phyloP scores from a whole-genome alignment of 148 eudicot genomes.

The Fagopyrum esculentum region DNA sequence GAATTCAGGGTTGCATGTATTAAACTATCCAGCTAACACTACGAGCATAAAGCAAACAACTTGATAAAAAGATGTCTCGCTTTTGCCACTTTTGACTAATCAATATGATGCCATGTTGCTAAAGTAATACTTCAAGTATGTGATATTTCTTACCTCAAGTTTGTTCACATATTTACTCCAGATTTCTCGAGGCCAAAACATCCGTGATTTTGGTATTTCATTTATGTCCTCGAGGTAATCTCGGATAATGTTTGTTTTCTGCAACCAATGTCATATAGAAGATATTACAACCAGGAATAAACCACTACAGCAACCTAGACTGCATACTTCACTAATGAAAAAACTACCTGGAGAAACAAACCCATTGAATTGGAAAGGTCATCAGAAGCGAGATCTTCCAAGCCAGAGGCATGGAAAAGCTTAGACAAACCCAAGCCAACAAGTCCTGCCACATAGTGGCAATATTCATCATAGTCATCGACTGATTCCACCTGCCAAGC shows the following conservation, averaged over 20 bases:
- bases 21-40: not conserved
- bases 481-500: slow-evolving; percentile 6
- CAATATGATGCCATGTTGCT: not conserved
- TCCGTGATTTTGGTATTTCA: slow-evolving; percentile 91
- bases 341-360: slow-evolving; percentile 87
- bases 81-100: slow-evolving; percentile 3
- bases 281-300: not conserved
- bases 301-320: slow-evolving; percentile 1
- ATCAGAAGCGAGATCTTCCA: slow-evolving; percentile 63
- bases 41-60: not conserved
- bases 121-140: not conserved
- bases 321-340: not conserved
- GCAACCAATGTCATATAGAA: slow-evolving; percentile 22
- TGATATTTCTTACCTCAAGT: slow-evolving; percentile 58
- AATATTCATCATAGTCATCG: slow-evolving; percentile 9
- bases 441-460: slow-evolving; percentile 40
- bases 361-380: slow-evolving; percentile 84
- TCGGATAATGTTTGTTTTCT: slow-evolving; percentile 92
- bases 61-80: not conserved
- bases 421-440: slow-evolving; percentile 89
- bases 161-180: slow-evolving; percentile 89
- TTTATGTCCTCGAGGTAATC: slow-evolving; percentile 95
- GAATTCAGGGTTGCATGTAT: not conserved
- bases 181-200: slow-evolving; percentile 97
- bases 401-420: slow-evolving; percentile 84